These are phyloP conservation scores for Inonotus hispidus DNA, from an alignment of 1,284 basidiomycete species.

Conservation along the genomic window DNA sequence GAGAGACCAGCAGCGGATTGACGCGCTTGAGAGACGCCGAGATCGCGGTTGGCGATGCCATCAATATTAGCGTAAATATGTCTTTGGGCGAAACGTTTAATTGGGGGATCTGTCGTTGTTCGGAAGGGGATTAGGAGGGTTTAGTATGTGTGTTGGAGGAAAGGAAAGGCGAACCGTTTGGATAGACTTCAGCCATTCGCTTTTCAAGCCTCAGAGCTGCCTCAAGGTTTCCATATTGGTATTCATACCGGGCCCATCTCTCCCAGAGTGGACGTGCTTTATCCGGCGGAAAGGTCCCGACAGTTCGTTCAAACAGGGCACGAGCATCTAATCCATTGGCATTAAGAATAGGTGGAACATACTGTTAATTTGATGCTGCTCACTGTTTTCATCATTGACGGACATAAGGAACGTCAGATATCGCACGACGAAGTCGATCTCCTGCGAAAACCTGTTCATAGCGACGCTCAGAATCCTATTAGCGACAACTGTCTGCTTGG, in stretches of 20 bases:
- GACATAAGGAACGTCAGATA: constrained; percentile 93
- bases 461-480: constrained; percentile 94
- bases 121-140: background rate
- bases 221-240: constrained; percentile 90
- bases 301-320: constrained; percentile 89
- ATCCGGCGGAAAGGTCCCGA: constrained; percentile 74
- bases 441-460: constrained; percentile 79
- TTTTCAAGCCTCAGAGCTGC: constrained; percentile 86
- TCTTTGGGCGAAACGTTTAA: constrained; percentile 88
- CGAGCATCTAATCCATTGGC: constrained; percentile 68
- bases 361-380: constrained; percentile 26
- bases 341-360: constrained; percentile 15
- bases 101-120: constrained; percentile 67
- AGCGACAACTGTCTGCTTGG: constrained; percentile 80
- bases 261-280: constrained; percentile 89
- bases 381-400: constrained; percentile 94
- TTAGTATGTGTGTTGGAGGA: too few relatives aligned
- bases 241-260: constrained; percentile 93
- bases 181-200: constrained; percentile 84
- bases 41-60: constrained; percentile 83
- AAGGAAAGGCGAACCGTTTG: constrained; percentile 51
- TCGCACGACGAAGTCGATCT: constrained; percentile 81
- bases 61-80: constrained; percentile 88
- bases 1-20: constrained; percentile 31
- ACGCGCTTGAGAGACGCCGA: constrained; percentile 52